Conservation (phyloP, 1,284 basidiomycete species). For the Coriolopsis trogii region DNA sequence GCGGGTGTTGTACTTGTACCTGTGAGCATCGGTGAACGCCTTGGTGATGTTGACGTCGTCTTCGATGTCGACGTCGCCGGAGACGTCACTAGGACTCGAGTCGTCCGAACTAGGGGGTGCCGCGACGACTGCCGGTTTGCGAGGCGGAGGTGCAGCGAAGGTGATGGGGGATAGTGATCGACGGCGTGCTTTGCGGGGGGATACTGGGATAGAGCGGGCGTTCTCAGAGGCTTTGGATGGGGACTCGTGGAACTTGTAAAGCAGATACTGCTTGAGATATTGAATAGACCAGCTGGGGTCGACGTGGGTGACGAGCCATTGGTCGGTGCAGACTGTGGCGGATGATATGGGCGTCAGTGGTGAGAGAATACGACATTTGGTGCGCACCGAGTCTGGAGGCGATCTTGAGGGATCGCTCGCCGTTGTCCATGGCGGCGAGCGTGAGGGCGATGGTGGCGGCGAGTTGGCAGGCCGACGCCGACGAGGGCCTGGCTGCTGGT, state of each 20-base stretch:
- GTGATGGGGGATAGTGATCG: slow-evolving; percentile 60
- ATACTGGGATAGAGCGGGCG: slow-evolving; percentile 17
- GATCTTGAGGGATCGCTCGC: slow-evolving; percentile 33
- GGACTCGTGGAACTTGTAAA: slow-evolving; percentile 49
- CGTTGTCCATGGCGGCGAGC: slow-evolving; percentile 3
- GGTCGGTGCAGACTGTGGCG: slow-evolving; percentile 64
- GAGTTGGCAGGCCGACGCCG: background rate
- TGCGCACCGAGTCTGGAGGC: slow-evolving; percentile 58
- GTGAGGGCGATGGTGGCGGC: background rate
- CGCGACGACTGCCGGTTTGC: slow-evolving; percentile 3
- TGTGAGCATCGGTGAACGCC: slow-evolving; percentile 17
- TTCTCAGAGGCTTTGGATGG: slow-evolving; percentile 28
- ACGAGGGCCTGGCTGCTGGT: background rate
- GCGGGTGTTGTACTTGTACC: slow-evolving; percentile 22
- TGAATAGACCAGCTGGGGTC: slow-evolving; percentile 58
- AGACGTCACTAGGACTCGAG: slow-evolving; percentile 1
- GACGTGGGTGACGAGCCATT: slow-evolving; percentile 71
- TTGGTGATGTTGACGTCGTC: slow-evolving; percentile 18
- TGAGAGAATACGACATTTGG: background rate
- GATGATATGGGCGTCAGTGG: slow-evolving; percentile 3
- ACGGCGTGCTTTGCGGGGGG: slow-evolving; percentile 19
- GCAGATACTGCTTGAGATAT: slow-evolving; percentile 61
- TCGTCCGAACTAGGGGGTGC: slow-evolving; percentile 2
- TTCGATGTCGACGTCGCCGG: slow-evolving; percentile 3
- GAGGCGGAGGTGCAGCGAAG: slow-evolving; percentile 44